These are phyloP conservation scores for Fusarium stilboides DNA, from an alignment of 2,329 filamentous ascomycete species.

Conservation along the genomic window DNA sequence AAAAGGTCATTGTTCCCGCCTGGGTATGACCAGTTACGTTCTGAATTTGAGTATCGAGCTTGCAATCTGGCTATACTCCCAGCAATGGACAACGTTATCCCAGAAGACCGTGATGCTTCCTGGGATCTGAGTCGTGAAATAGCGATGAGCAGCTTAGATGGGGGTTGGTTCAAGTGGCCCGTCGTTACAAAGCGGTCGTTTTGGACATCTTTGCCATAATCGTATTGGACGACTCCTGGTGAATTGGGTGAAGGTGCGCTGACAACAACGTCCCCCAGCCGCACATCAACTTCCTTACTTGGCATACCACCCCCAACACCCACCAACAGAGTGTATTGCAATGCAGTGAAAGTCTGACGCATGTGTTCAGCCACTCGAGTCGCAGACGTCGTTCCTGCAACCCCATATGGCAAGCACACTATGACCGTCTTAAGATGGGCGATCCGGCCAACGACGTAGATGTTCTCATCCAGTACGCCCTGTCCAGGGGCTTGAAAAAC, in stretches of 20 bases:
- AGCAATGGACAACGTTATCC: no score
- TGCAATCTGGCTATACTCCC: no score
- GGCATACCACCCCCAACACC: conserved; percentile 7
- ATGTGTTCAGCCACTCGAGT: not conserved
- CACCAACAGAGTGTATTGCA: not conserved
- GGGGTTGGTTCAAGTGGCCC: no score
- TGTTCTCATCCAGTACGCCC: not conserved
- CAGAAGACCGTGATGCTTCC: no score
- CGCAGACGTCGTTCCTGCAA: not conserved
- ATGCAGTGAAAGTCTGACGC: not conserved
- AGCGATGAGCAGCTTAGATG: no score
- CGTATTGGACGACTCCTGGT: not conserved
- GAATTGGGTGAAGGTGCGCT: not conserved
- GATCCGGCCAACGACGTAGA: not conserved
- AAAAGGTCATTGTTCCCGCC: not conserved
- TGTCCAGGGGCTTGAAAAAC: not conserved
- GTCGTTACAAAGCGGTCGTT: not conserved
- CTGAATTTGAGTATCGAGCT: no score
- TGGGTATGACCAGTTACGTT: not conserved
- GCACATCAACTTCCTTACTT: not conserved
- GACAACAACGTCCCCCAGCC: conserved; percentile 1
- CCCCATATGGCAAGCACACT: not conserved
- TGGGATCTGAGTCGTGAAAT: no score
- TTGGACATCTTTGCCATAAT: not conserved
- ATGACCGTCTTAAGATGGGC: not conserved